Conservation (phyloP, 306 rosid genomes). For the Parietaria judaica region DNA sequence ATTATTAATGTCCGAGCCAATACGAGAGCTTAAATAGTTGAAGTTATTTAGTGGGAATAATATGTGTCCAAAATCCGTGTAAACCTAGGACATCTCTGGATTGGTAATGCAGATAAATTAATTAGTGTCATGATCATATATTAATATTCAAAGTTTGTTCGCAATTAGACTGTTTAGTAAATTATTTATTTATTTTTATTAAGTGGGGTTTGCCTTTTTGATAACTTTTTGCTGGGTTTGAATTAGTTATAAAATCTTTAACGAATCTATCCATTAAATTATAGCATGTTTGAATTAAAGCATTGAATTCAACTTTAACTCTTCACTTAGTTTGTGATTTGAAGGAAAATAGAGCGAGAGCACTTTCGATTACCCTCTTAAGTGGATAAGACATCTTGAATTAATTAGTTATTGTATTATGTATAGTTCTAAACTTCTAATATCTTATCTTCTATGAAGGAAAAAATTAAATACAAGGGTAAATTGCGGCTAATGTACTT, state of each 20-base stretch:
- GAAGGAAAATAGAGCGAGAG: too few relatives aligned
- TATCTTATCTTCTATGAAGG: too few relatives aligned
- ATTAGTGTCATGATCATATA: background rate
- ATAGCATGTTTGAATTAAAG: background rate
- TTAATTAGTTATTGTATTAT: too few relatives aligned
- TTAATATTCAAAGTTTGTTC: background rate
- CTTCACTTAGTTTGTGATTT: too few relatives aligned
- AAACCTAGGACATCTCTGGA: background rate
- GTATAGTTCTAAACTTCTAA: too few relatives aligned
- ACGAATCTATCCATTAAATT: background rate
- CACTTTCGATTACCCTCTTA: too few relatives aligned
- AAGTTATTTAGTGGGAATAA: background rate
- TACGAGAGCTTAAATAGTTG: background rate
- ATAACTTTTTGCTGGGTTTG: background rate
- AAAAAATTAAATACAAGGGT: too few relatives aligned
- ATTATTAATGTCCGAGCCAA: background rate
- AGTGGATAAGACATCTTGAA: too few relatives aligned
- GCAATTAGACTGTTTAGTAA: slow-evolving; percentile 8
- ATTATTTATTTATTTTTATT: background rate
- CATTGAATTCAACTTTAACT: too few relatives aligned
- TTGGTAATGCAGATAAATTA: background rate
- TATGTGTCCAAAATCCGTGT: background rate
- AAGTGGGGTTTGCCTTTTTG: background rate
- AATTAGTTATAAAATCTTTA: background rate
- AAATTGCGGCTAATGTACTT: too few relatives aligned